Conservation (phyloP, 495 filamentous ascomycete genomes). For the Hypoxylon fragiforme region DNA sequence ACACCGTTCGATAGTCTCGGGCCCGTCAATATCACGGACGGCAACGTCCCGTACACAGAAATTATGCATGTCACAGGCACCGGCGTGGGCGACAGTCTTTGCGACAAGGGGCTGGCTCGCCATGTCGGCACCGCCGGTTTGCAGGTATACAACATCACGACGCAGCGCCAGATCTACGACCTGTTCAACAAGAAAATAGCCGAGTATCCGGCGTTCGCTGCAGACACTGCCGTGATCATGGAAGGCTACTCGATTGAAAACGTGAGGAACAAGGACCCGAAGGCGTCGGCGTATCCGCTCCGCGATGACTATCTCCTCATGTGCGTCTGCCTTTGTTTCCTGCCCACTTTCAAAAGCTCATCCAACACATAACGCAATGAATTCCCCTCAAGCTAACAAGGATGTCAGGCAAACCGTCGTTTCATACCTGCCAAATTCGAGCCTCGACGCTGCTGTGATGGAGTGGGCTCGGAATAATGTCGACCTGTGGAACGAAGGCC, state of each 20-base stretch:
- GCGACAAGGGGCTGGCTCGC: not conserved
- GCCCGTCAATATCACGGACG: not conserved
- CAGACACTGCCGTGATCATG: not conserved
- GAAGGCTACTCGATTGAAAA: not conserved
- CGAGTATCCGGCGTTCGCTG: no score
- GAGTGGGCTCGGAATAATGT: no score
- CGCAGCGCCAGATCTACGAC: not conserved
- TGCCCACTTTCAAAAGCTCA: no score
- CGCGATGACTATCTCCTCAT: no score
- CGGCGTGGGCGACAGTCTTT: not conserved
- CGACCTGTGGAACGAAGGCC: not conserved
- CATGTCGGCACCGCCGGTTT: not conserved
- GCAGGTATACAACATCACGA: not conserved
- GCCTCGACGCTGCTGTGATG: no score
- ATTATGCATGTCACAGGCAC: not conserved
- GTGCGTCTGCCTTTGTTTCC: no score
- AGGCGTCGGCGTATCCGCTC: no score
- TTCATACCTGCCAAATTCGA: no score
- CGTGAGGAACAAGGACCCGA: no score
- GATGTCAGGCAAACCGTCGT: no score
- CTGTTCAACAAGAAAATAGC: not conserved
- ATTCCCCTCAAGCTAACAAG: no score
- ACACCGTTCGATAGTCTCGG: not conserved
- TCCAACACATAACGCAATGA: no score
- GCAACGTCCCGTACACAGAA: not conserved